A percentile compares a stretch with the other conserved stretches of the same genome.
These are phyloP conservation scores for Candida boidinii DNA, from an alignment of 805 yeast genomes.

Conservation along the genomic window DNA sequence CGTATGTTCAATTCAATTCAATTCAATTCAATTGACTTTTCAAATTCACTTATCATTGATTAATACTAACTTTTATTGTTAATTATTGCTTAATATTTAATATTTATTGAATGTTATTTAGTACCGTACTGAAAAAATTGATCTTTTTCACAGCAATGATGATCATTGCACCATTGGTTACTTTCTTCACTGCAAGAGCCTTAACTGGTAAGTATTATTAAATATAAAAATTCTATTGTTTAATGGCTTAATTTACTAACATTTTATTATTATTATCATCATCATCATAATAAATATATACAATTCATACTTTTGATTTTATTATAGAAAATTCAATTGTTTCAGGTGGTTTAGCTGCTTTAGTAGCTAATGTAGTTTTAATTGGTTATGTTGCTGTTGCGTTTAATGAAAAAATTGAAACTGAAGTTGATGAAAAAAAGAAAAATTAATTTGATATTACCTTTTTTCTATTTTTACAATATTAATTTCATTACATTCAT, in stretches of 20 bases:
- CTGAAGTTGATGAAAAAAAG: conserved; percentile 27
- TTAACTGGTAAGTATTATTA: conserved; percentile 16
- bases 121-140: conserved; percentile 59
- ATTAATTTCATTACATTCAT: too few relatives aligned
- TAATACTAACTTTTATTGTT: neutral
- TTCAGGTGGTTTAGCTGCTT: conserved; percentile 77
- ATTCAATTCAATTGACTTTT: neutral
- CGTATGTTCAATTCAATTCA: conserved; percentile 17
- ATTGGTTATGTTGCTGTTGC: conserved; percentile 70
- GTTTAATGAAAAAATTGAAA: conserved; percentile 50
- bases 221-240: neutral
- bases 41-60: neutral
- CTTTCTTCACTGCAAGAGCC: conserved; percentile 52
- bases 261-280: too few relatives aligned
- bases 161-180: conserved; percentile 57
- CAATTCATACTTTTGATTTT: too few relatives aligned
- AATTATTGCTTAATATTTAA: neutral
- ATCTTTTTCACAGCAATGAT: conserved; percentile 69
- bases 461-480: too few relatives aligned
- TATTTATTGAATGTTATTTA: conserved; percentile 19
- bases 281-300: too few relatives aligned
- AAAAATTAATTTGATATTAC: conserved; percentile 16
- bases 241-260: too few relatives aligned
- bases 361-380: conserved; percentile 64
- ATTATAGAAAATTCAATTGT: conserved; percentile 45